Percentiles rank a stretch among this genome's conserved stretches.
These are phyloP conservation scores for Platanthera guangdongensis DNA, from an alignment of 106 monocot species.

Conservation along the genomic window DNA sequence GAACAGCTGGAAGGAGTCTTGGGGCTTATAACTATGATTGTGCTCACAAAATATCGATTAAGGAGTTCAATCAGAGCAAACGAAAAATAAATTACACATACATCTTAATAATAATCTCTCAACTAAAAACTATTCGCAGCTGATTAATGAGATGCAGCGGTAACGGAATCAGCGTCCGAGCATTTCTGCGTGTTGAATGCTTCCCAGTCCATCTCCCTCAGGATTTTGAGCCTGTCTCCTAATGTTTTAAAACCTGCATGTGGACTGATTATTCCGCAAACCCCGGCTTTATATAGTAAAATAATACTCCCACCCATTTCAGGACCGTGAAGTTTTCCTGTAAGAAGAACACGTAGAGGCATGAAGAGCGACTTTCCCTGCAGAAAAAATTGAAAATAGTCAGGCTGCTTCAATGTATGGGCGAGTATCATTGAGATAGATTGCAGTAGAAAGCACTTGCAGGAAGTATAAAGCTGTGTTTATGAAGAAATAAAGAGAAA, in stretches of 20 bases:
- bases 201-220: constrained; percentile 76
- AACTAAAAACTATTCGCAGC: background rate
- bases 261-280: constrained; percentile 35
- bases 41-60: too few species aligned
- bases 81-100: too few species aligned
- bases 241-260: constrained; percentile 56
- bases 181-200: constrained; percentile 25
- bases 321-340: constrained; percentile 94
- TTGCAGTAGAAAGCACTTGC: too few species aligned
- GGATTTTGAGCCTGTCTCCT: constrained; percentile 66
- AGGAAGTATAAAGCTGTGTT: too few species aligned
- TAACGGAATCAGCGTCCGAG: constrained; percentile 32
- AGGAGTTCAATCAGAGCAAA: too few species aligned
- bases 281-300: constrained; percentile 63
- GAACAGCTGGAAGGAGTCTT: too few species aligned
- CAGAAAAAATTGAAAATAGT: background rate
- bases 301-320: constrained; percentile 77
- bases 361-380: constrained; percentile 91
- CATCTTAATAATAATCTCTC: too few species aligned
- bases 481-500: too few species aligned
- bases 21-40: too few species aligned
- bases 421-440: too few species aligned
- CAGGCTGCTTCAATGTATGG: background rate
- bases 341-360: constrained; percentile 80
- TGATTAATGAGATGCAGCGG: constrained; percentile 17